Conservation (phyloP, 257 asterid genomes). For the Rauvolfia tetraphylla region DNA sequence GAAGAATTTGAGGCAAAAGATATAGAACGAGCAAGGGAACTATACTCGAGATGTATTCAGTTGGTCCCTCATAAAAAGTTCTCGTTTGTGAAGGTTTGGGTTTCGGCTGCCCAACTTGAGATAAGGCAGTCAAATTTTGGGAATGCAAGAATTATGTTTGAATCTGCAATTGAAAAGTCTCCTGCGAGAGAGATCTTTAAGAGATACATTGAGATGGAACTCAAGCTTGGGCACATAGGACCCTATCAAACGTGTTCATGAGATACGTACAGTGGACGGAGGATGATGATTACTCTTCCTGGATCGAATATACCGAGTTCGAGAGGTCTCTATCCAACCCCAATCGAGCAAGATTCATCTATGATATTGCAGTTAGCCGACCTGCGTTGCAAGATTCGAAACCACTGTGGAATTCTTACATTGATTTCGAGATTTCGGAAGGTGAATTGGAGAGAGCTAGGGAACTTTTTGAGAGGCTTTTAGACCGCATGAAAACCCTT, state of each 20-base stretch:
- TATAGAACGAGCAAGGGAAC: slow-evolving; percentile 52
- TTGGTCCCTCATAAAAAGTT: slow-evolving; percentile 38
- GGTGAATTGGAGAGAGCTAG: slow-evolving; percentile 56
- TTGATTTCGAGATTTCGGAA: slow-evolving; percentile 74
- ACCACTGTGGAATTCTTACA: slow-evolving; percentile 48
- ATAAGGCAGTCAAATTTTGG: slow-evolving; percentile 49
- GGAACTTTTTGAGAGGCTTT: slow-evolving; percentile 66
- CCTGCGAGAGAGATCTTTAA: slow-evolving; percentile 23
- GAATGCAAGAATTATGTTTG: slow-evolving; percentile 21
- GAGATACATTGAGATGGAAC: slow-evolving; percentile 21
- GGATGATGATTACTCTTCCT: slow-evolving; percentile 47
- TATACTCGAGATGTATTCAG: slow-evolving; percentile 41
- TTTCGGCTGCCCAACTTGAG: slow-evolving; percentile 83
- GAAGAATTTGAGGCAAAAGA: slow-evolving; percentile 63
- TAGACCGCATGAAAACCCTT: slow-evolving; percentile 61
- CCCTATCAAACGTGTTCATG: slow-evolving; percentile 19
- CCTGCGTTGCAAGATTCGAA: slow-evolving; percentile 25
- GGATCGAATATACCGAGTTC: slow-evolving; percentile 57
- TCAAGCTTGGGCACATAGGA: too few species aligned
- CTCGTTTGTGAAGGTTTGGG: slow-evolving; percentile 75
- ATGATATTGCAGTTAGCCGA: slow-evolving; percentile 59
- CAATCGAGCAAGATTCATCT: slow-evolving; percentile 61
- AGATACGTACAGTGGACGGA: slow-evolving; percentile 58
- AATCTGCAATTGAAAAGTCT: slow-evolving; percentile 27
- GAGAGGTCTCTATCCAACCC: slow-evolving; percentile 53